phyloP scores from a whole-genome alignment of 768 basidiomycete genomes.

The Rhodotorula sphaerocarpa region DNA sequence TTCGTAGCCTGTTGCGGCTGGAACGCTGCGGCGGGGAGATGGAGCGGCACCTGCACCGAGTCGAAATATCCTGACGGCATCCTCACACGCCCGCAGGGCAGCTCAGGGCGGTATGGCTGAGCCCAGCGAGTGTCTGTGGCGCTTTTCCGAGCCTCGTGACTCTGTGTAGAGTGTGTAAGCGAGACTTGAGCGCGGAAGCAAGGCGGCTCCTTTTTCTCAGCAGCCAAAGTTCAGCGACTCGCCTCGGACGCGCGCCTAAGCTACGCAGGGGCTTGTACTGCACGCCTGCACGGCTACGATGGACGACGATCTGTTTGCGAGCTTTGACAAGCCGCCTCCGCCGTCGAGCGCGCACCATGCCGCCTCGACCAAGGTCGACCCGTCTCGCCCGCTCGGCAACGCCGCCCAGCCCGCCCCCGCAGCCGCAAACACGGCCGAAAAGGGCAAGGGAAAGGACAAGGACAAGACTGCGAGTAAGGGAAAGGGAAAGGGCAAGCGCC shows the following conservation, averaged over 20 bases:
- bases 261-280: too few species aligned
- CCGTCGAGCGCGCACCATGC: slow-evolving; percentile 1
- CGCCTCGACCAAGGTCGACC: slow-evolving; percentile 5
- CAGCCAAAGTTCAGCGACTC: too few species aligned
- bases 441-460: background rate
- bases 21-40: slow-evolving; percentile 13
- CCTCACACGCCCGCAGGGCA: too few species aligned
- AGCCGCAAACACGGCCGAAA: background rate
- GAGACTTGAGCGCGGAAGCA: too few species aligned
- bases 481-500: slow-evolving; percentile 4
- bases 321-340: slow-evolving; percentile 16
- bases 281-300: slow-evolving; percentile 4
- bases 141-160: too few species aligned
- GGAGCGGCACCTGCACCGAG: slow-evolving; percentile 27
- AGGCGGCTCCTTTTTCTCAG: too few species aligned
- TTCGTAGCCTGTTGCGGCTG: background rate
- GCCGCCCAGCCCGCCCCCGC: background rate
- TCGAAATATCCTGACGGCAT: slow-evolving; percentile 33
- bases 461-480: background rate
- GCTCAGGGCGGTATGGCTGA: too few species aligned
- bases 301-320: slow-evolving; percentile 29
- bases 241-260: too few species aligned
- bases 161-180: too few species aligned
- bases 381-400: background rate
- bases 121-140: too few species aligned